Evolutionary conservation across 169 alveolate species (phyloP).

Genomic region (Plasmodium chabaudi): DNA sequence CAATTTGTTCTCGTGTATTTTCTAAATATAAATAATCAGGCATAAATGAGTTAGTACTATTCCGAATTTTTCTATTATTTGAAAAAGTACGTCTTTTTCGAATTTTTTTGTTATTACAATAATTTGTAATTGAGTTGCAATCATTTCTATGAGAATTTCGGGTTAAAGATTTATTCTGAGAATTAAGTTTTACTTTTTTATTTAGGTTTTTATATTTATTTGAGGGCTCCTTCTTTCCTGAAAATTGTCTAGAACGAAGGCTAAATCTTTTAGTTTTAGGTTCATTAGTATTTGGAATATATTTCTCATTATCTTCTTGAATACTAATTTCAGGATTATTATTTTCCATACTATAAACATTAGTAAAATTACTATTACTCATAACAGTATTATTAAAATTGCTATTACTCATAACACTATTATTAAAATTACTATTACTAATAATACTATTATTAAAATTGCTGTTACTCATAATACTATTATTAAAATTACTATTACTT

Average conservation of each 20-base stretch:
- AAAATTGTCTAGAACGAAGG: not conserved
- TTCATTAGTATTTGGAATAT: not conserved
- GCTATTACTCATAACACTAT: not conserved
- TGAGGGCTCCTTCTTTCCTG: not conserved
- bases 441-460: not conserved
- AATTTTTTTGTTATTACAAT: constrained; percentile 4
- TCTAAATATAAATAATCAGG: no score
- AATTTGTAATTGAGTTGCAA: not conserved
- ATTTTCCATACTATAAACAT: not conserved
- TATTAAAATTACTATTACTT: not conserved
- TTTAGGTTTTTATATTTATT: constrained; percentile 13
- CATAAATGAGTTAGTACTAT: no score
- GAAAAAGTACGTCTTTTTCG: not conserved
- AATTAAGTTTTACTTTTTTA: constrained; percentile 5
- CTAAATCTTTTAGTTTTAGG: constrained; percentile 5
- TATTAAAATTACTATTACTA: not conserved
- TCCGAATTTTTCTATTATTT: no score
- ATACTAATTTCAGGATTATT: constrained; percentile 7
- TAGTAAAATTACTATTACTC: not conserved
- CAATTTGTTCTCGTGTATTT: no score
- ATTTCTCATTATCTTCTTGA: not conserved
- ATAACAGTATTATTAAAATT: no score
- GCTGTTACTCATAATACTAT: not conserved
- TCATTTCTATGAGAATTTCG: constrained; percentile 23
- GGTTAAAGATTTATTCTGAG: constrained; percentile 21